phyloP scores from a whole-genome alignment of 2,329 filamentous ascomycete genomes.

The Venturia oleaginea region DNA sequence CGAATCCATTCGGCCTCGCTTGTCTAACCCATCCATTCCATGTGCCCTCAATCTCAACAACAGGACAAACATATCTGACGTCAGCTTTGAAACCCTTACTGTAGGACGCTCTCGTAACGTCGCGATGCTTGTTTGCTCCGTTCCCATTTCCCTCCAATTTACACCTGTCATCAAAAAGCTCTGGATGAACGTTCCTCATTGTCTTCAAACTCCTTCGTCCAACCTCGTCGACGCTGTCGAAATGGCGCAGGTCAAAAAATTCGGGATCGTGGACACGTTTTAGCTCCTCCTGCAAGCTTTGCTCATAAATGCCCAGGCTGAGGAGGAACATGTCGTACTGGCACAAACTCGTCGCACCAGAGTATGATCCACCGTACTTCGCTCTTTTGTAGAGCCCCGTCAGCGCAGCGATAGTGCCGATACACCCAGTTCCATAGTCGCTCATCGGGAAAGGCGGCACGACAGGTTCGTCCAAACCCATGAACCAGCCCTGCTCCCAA shows the following conservation, averaged over 20 bases:
- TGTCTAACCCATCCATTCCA: constrained; percentile 40
- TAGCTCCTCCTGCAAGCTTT: constrained; percentile 44
- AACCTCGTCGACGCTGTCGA: constrained; percentile 57
- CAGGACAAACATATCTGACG: constrained; percentile 41
- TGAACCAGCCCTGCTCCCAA: constrained; percentile 50
- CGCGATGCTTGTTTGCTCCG: not conserved
- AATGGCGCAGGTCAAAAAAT: constrained; percentile 50
- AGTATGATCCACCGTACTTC: constrained; percentile 55
- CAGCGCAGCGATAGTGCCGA: constrained; percentile 59
- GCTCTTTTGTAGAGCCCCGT: constrained; percentile 55
- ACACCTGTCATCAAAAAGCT: constrained; percentile 38
- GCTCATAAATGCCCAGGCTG: constrained; percentile 48
- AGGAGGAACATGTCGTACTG: constrained; percentile 62
- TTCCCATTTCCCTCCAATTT: constrained; percentile 8
- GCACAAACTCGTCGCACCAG: constrained; percentile 53
- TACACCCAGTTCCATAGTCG: constrained; percentile 62
- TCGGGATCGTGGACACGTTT: constrained; percentile 40
- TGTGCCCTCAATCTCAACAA: constrained; percentile 37
- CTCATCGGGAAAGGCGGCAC: constrained; percentile 54
- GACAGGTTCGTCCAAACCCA: constrained; percentile 53
- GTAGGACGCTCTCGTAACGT: constrained; percentile 28
- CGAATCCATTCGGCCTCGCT: constrained; percentile 44
- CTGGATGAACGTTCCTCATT: constrained; percentile 45
- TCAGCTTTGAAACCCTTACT: constrained; percentile 32
- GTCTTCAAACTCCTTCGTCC: constrained; percentile 49